Percentiles rank a stretch among this genome's conserved stretches.
Conservation (phyloP, 495 filamentous ascomycete genomes). For the Penicillium canescens region DNA sequence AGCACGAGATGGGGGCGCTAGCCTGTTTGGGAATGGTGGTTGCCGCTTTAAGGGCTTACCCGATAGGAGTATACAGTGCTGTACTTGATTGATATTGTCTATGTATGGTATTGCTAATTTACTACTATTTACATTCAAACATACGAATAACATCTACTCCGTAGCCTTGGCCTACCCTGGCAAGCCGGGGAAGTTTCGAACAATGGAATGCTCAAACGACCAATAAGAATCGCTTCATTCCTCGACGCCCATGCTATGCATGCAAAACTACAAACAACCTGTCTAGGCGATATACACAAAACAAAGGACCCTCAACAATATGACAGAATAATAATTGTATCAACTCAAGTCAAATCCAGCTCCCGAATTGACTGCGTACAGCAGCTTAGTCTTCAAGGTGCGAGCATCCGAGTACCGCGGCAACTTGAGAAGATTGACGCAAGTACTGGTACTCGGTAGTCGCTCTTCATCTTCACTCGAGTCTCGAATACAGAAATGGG, state of each 20-base stretch:
- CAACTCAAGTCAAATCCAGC: conserved; percentile 94
- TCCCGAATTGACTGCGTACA: conserved; percentile 89
- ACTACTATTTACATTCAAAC: no score
- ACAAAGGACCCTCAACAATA: neutral
- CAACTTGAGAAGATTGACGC: conserved; percentile 93
- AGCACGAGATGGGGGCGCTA: conserved; percentile 28
- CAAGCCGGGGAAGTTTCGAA: no score
- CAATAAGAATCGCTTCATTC: conserved; percentile 19
- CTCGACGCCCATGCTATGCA: conserved; percentile 35
- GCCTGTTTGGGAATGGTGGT: conserved; percentile 11
- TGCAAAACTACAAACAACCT: conserved; percentile 2
- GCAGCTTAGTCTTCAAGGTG: conserved; percentile 70
- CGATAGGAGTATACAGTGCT: no score
- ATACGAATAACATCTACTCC: no score
- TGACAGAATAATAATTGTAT: conserved; percentile 5
- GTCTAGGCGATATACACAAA: conserved; percentile 7
- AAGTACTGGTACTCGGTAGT: conserved; percentile 93
- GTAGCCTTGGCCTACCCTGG: no score
- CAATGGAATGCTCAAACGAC: neutral
- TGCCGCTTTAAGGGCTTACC: conserved; percentile 27
- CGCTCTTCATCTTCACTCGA: conserved; percentile 75
- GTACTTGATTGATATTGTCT: no score
- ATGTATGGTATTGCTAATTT: neutral
- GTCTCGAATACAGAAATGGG: conserved; percentile 87
- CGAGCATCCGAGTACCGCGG: conserved; percentile 71